Conservation (phyloP, 768 basidiomycete species). For the Hemileccinum impolitum region DNA sequence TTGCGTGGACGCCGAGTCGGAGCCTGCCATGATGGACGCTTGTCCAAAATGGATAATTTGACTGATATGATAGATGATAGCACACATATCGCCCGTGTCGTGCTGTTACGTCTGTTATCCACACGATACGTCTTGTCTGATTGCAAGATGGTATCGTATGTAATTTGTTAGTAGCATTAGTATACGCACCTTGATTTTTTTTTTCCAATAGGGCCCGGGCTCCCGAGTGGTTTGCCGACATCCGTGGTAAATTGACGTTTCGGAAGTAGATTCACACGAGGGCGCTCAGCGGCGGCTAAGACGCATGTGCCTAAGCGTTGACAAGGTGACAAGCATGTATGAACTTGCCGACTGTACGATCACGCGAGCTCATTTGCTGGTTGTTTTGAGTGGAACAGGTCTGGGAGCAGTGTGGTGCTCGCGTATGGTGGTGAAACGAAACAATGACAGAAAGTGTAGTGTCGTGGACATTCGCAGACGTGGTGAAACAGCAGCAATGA, state of each 20-base stretch:
- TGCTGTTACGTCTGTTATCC: background rate
- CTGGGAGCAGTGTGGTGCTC: background rate
- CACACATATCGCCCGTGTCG: background rate
- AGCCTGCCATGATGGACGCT: no score
- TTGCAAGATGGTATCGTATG: background rate
- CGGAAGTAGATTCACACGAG: background rate
- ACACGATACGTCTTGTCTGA: no score
- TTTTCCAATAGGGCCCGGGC: background rate
- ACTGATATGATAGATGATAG: background rate
- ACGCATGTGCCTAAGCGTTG: background rate
- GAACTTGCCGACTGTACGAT: background rate
- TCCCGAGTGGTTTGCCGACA: background rate
- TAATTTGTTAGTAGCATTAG: background rate
- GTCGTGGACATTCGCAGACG: background rate
- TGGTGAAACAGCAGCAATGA: background rate
- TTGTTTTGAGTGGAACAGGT: background rate
- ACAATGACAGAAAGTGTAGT: no score
- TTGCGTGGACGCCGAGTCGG: background rate
- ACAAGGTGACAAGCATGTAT: background rate
- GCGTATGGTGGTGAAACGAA: background rate
- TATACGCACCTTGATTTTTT: background rate
- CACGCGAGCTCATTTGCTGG: background rate
- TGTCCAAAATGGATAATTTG: background rate
- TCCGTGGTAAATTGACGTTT: background rate
- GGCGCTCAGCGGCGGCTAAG: background rate